These are phyloP conservation scores for Trichoderma polysporum DNA, from an alignment of 2,329 filamentous ascomycete species.

Conservation along the genomic window DNA sequence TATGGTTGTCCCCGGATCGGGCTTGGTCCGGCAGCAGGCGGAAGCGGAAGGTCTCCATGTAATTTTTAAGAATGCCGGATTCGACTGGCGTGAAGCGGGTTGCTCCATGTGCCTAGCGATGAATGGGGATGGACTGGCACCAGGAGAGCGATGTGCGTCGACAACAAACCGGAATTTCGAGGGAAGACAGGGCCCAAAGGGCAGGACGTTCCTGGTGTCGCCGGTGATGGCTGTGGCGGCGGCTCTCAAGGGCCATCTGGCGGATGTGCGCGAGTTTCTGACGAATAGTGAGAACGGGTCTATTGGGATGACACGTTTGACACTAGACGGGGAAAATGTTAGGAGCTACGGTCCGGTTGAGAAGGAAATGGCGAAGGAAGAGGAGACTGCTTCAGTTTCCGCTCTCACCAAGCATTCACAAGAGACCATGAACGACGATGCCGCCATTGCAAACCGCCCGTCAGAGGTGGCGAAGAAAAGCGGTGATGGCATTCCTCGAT, in stretches of 20 bases:
- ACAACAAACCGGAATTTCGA: conserved; percentile 98
- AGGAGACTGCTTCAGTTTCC: too few relatives aligned
- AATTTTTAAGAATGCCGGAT: conserved; percentile 87
- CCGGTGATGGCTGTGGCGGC: conserved; percentile 93
- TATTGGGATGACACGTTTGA: conserved; percentile 57
- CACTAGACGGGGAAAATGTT: conserved; percentile 30
- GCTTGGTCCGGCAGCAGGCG: conserved; percentile 87
- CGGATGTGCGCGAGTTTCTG: conserved; percentile 81
- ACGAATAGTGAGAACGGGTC: conserved; percentile 57
- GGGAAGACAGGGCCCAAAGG: conserved; percentile 86
- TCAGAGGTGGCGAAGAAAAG: conserved; percentile 52
- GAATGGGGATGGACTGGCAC: conserved; percentile 95
- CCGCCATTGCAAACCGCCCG: conserved; percentile 55
- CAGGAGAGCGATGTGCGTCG: conserved; percentile 87
- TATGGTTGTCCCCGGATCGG: conserved; percentile 94
- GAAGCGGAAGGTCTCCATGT: conserved; percentile 90
- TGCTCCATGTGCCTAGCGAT: conserved; percentile 99
- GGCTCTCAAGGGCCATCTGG: conserved; percentile 83
- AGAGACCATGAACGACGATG: too few relatives aligned
- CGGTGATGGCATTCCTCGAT: conserved; percentile 73
- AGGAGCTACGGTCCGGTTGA: conserved; percentile 43
- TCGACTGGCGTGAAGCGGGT: conserved; percentile 96
- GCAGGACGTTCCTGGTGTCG: conserved; percentile 93
- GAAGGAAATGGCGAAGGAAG: too few relatives aligned
- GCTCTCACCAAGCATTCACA: too few relatives aligned